phyloP scores from a whole-genome alignment of 164 flowering plant species.

The Nymphaea colorata region DNA sequence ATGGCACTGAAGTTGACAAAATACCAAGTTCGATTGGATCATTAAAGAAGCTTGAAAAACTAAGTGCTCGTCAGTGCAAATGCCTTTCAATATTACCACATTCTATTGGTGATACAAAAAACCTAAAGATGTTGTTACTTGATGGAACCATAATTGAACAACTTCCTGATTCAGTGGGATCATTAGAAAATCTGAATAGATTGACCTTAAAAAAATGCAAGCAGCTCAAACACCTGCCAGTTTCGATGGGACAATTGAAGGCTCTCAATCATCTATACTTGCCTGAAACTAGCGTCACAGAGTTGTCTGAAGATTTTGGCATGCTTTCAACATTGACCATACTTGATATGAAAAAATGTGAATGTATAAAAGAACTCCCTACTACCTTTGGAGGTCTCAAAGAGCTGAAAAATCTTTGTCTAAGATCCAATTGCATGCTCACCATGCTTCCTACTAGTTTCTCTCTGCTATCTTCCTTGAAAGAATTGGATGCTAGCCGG shows the following conservation, averaged over 20 bases:
- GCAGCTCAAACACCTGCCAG: neutral
- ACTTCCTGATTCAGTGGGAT: conserved; percentile 2
- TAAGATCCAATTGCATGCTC: neutral
- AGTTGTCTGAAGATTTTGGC: neutral
- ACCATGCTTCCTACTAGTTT: neutral
- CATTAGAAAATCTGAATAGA: neutral
- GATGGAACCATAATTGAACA: neutral
- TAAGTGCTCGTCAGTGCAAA: neutral
- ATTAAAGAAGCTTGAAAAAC: neutral
- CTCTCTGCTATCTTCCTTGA: neutral
- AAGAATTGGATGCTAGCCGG: neutral
- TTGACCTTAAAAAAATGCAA: neutral
- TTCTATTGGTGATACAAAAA: neutral
- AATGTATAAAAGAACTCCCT: neutral
- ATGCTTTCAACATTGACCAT: neutral
- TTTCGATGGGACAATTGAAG: neutral
- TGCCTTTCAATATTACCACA: neutral
- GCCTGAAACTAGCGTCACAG: neutral
- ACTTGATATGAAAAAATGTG: neutral
- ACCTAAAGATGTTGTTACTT: neutral
- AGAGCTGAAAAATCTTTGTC: neutral
- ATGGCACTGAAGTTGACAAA: neutral
- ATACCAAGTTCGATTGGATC: neutral
- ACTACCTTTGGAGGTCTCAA: neutral
- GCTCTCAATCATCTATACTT: neutral